Evolutionary conservation across 73 alveolate species (phyloP).

Genomic region (Diophrys appendiculata): DNA sequence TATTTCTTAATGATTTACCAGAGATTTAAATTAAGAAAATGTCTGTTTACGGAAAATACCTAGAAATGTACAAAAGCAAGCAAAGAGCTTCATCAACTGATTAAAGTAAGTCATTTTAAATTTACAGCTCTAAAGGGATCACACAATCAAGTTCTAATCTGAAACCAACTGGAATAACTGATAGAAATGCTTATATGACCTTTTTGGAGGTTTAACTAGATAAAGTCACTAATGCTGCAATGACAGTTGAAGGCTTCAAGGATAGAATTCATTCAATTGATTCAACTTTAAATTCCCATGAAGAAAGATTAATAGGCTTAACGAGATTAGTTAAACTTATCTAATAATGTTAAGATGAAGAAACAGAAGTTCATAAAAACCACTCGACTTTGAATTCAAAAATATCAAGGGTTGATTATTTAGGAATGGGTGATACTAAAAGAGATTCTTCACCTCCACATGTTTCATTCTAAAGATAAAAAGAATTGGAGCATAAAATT

Average conservation of each 20-base stretch:
- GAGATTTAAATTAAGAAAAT: constrained; percentile 12
- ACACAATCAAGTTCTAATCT: not conserved
- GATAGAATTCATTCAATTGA: constrained; percentile 55
- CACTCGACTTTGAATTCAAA: too few relatives aligned
- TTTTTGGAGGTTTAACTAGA: constrained; percentile 63
- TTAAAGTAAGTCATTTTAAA: constrained; percentile 7
- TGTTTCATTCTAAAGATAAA: too few relatives aligned
- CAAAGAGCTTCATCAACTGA: constrained; percentile 32
- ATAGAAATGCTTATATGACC: constrained; percentile 65
- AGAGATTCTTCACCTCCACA: too few relatives aligned
- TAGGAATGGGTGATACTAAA: too few relatives aligned
- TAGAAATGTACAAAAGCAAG: constrained; percentile 32
- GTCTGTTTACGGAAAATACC: constrained; percentile 41
- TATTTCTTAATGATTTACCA: not conserved
- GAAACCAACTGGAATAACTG: constrained; percentile 34
- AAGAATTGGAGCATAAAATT: not conserved
- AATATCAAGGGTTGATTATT: too few relatives aligned
- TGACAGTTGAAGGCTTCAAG: constrained; percentile 43
- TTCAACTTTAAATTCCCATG: constrained; percentile 44
- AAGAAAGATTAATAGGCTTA: constrained; percentile 51
- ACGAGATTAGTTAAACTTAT: not conserved
- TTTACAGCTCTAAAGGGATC: not conserved
- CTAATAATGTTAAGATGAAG: not conserved
- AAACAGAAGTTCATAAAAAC: too few relatives aligned
- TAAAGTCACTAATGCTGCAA: constrained; percentile 49